Percentiles rank a stretch among this genome's conserved stretches.
phyloP scores from a whole-genome alignment of 345 rosid genomes.

The Murraya koenigii region DNA sequence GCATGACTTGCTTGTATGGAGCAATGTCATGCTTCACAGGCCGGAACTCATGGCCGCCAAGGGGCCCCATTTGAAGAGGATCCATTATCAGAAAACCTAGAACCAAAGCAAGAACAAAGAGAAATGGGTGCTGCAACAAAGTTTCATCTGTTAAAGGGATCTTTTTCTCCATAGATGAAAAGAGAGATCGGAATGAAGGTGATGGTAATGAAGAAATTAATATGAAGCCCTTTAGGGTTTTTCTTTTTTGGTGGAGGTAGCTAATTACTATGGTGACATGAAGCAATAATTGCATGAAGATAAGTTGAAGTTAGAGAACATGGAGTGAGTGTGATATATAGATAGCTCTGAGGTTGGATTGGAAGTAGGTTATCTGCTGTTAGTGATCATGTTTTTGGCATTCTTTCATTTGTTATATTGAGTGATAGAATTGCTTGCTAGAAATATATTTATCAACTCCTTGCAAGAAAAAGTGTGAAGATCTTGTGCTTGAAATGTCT shows the following conservation, averaged over 20 bases:
- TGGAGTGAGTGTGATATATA: not conserved
- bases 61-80: slow-evolving; percentile 73
- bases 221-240: not conserved
- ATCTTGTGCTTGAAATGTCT: not conserved
- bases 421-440: not conserved
- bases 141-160: slow-evolving; percentile 31
- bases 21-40: slow-evolving; percentile 89
- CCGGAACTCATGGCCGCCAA: slow-evolving; percentile 67
- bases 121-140: slow-evolving; percentile 46
- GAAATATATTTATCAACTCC: not conserved
- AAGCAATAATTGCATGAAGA: not conserved
- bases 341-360: slow-evolving; percentile 11
- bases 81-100: slow-evolving; percentile 64
- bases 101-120: slow-evolving; percentile 42
- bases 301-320: not conserved
- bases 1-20: slow-evolving; percentile 81
- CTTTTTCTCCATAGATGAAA: slow-evolving; percentile 55
- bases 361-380: slow-evolving; percentile 9
- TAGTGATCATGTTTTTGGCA: slow-evolving; percentile 14
- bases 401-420: not conserved
- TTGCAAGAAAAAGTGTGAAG: slow-evolving; percentile 2
- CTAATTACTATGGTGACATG: not conserved
- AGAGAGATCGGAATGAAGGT: not conserved
- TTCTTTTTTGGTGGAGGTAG: not conserved
- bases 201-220: not conserved